Base-by-base conservation (phyloP, 805 yeast genomes). In the Candida piceae region DNA sequence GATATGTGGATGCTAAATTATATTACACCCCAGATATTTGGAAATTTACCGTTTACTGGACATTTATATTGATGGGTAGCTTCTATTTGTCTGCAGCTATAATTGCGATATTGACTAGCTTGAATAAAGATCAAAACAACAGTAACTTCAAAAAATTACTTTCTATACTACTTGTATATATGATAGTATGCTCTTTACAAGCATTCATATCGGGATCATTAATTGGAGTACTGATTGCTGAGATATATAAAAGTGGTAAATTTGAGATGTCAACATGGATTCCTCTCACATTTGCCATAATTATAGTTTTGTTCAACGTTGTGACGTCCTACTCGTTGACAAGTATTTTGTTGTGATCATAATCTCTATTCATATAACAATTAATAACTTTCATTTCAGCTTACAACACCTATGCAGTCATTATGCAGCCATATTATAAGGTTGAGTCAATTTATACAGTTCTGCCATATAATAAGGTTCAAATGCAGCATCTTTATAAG, bases 201-300 rank as follows among this genome's bases (percentile, higher is more conserved):
- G 96, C 84, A 0, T 65, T 84, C 29, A 61, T 78, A 2, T 64
- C 80, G 1, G 97, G 97, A 0, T 76, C 89, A 1, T 67, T 86
- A 5, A 69, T 84, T 28, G 97, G 96, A 0, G 65, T 88, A 10
- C 55, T 93, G 29, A 55, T 84, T 13, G 80, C 80, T 24, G 84
- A 87, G 1, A 72, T 88, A 7, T 89, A 89, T 62, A 67, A 72
- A 37, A 78, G 95, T 0, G 95, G 95, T 0, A 69, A 82, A 17
- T 77, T 90, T 50, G 74, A 83, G 16, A 85, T 93, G 94, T 81
- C 94, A 10, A 85, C 97, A 0, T 90, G 98, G 98, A 77, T 90
- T 7, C 97, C 98, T 0, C 71, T 90, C 46, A 73, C 83, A 38
- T 85, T 89, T 77, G 94, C 79, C 0, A 59, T 83, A 2, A 72